These are phyloP conservation scores for Ilex asprella DNA, from an alignment of 257 asterid genomes.

Conservation along the genomic window DNA sequence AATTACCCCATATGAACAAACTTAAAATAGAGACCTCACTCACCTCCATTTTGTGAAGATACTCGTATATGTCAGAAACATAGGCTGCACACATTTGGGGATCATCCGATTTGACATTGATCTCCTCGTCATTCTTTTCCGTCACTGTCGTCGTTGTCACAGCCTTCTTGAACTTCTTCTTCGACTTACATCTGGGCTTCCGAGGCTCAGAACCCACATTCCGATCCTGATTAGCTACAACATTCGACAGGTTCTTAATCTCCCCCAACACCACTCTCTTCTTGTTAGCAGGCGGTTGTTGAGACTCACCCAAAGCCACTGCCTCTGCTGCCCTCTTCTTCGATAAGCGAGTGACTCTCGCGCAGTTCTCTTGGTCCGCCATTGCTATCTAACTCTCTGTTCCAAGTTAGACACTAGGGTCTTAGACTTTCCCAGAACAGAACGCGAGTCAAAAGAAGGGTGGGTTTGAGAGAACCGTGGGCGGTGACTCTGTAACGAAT, in stretches of 20 bases:
- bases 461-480: slow-evolving; percentile 11
- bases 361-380: slow-evolving; percentile 59
- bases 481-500: too few relatives aligned
- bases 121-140: slow-evolving; percentile 24
- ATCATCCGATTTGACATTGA: slow-evolving; percentile 33
- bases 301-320: slow-evolving; percentile 8
- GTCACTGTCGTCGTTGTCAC: slow-evolving; percentile 12
- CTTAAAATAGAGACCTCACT: neutral
- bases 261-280: slow-evolving; percentile 80
- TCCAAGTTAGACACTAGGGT: too few relatives aligned
- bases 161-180: slow-evolving; percentile 25
- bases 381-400: slow-evolving; percentile 16
- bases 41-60: slow-evolving; percentile 85
- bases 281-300: slow-evolving; percentile 31
- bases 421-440: too few relatives aligned
- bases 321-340: slow-evolving; percentile 68
- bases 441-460: too few relatives aligned
- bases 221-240: slow-evolving; percentile 5
- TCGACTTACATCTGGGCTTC: slow-evolving; percentile 23
- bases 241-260: slow-evolving; percentile 42
- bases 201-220: slow-evolving; percentile 10
- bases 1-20: neutral
- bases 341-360: slow-evolving; percentile 70
- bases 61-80: slow-evolving; percentile 71
- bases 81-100: slow-evolving; percentile 72